Conservation (phyloP, 2,329 filamentous ascomycete species). For the Penicillium hesseltinei region DNA sequence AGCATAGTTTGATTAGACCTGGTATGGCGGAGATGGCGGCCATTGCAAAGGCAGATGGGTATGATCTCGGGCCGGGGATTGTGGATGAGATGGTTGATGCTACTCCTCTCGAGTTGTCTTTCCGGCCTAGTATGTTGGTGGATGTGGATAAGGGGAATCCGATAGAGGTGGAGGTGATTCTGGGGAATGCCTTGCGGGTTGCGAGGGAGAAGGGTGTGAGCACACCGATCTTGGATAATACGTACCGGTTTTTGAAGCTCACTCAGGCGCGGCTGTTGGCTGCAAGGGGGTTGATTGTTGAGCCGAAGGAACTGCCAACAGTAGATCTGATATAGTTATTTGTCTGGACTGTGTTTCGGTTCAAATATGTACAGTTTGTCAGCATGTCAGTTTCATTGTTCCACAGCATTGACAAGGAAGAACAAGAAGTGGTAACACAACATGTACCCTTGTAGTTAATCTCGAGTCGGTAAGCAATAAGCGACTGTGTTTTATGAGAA, state of each 20-base stretch:
- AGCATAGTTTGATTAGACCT: constrained; percentile 47
- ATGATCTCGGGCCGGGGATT: constrained; percentile 10
- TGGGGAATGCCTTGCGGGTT: constrained; percentile 15
- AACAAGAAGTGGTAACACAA: not conserved
- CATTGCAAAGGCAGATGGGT: constrained; percentile 16
- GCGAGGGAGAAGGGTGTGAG: constrained; percentile 10
- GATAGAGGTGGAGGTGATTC: constrained; percentile 15
- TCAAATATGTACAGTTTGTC: not conserved
- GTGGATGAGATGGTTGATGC: constrained; percentile 12
- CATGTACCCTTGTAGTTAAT: not conserved
- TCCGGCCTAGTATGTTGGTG: constrained; percentile 17
- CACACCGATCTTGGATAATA: constrained; percentile 15
- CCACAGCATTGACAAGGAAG: not conserved
- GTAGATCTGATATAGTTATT: constrained; percentile 5
- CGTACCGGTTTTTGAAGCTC: constrained; percentile 14
- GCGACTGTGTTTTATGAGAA: not conserved
- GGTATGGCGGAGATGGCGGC: constrained; percentile 47
- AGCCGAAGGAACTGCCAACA: constrained; percentile 7
- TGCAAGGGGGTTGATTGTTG: constrained; percentile 9
- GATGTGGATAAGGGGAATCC: constrained; percentile 17
- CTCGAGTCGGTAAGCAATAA: not conserved
- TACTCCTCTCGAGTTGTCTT: constrained; percentile 10
- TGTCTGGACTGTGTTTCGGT: not conserved
- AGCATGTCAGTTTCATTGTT: not conserved
- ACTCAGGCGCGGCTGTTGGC: constrained; percentile 11